These are phyloP conservation scores for Cercospora beticola DNA, from an alignment of 2,329 filamentous ascomycete genomes.

Conservation along the genomic window DNA sequence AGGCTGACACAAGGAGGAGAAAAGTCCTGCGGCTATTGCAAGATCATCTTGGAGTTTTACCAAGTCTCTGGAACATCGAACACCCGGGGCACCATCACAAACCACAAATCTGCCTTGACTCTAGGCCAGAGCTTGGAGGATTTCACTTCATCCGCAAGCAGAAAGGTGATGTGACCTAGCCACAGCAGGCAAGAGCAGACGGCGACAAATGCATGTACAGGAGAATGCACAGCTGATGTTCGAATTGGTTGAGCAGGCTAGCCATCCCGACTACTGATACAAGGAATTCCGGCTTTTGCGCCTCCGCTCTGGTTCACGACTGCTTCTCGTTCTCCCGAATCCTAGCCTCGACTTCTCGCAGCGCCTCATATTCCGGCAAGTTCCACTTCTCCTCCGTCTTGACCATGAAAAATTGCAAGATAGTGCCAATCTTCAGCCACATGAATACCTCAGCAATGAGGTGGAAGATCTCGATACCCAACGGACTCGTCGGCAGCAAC, in stretches of 20 bases:
- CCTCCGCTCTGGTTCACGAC: not conserved
- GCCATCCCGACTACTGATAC: not conserved
- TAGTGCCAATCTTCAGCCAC: slow-evolving; percentile 15
- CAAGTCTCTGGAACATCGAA: not conserved
- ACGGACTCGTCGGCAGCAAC: slow-evolving; percentile 36
- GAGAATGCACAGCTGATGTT: not conserved
- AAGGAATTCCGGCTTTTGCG: not conserved
- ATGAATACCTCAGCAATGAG: slow-evolving; percentile 21
- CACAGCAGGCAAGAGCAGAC: not conserved
- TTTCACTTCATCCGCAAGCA: not conserved
- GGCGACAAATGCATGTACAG: not conserved
- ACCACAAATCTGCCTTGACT: not conserved
- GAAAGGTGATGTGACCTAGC: not conserved
- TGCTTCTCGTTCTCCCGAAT: not conserved
- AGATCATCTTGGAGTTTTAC: no score
- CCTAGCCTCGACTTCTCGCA: not conserved
- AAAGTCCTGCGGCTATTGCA: not conserved
- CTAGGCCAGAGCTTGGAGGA: not conserved
- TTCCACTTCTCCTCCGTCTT: slow-evolving; percentile 5
- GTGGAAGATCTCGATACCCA: slow-evolving; percentile 32
- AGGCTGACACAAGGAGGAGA: not conserved
- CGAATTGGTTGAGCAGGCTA: not conserved
- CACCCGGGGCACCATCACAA: not conserved
- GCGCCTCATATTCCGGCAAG: slow-evolving; percentile 9
- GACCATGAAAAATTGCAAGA: slow-evolving; percentile 13